Base-by-base conservation (phyloP, 306 rosid species). In the Senna tora region DNA sequence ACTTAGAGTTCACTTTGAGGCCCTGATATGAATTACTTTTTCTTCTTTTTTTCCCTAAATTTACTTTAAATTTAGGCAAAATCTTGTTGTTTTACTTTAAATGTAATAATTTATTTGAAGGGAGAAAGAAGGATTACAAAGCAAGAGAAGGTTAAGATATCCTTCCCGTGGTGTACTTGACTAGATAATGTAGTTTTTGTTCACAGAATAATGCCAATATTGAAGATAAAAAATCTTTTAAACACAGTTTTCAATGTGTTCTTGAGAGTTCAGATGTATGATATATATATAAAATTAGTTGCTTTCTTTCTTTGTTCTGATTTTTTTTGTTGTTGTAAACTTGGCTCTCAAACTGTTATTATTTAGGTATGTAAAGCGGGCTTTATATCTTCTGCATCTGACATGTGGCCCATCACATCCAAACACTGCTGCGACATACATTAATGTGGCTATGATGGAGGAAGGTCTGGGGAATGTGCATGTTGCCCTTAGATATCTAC, bases 381-480 rank as follows among this genome's bases (percentile, higher is more conserved):
- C 99, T 73, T 79, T 95, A 82, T 95, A 91, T 82, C 99, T 95
- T 79, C 82, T 95, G 78, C 99, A 95, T 80, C 89, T 95, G 77
- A 91, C 99, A 32, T 95, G 99, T 63, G 99, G 99, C 13, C 92
- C 96, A 65, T 95, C 99, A 74, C 99, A 95, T 85, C 99, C 99
- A 65, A 95, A 95, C 83, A 95, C 96, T 74, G 99, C 99, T 60
- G 99, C 99, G 34, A 91, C 99, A 57, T 95, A 95, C 84, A 95
- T 95, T 75, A 95, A 95, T 75, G 96, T 95, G 83, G 99, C 99
- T 74, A 91, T 95, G 99, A 95, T 95, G 99, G 99, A 95, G 82
- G 99, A 91, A 84, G 97, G 99, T 71, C 87, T 91, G 28, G 99
- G 97, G 75, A 95, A 95, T 81, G 97, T 95, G 63, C 93, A 95